These are phyloP conservation scores for Phytopythium montanum DNA, from an alignment of 352 stramenopile genomes.

Conservation along the genomic window DNA sequence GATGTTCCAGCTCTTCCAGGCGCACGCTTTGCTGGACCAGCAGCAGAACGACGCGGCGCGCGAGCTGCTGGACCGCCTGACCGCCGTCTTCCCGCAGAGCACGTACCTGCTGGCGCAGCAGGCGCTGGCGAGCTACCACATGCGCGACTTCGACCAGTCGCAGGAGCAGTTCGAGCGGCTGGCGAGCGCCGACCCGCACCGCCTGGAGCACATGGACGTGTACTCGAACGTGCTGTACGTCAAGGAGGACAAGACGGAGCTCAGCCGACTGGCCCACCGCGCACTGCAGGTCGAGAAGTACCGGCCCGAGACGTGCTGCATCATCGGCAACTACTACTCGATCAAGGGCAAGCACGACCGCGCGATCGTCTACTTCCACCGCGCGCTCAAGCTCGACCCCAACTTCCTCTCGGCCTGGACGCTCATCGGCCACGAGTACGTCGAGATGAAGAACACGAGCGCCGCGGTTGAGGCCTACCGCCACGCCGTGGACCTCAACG, in stretches of 20 bases:
- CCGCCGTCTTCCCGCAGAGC: slow-evolving; percentile 55
- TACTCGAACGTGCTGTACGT: slow-evolving; percentile 88
- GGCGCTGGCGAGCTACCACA: slow-evolving; percentile 77
- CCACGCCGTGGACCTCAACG: slow-evolving; percentile 90
- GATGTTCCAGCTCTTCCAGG: slow-evolving; percentile 87
- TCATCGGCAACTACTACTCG: slow-evolving; percentile 92
- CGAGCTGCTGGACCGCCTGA: slow-evolving; percentile 45
- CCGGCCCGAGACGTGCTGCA: slow-evolving; percentile 97
- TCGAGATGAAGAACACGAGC: slow-evolving; percentile 98
- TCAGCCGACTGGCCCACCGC: slow-evolving; percentile 88
- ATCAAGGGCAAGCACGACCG: slow-evolving; percentile 94
- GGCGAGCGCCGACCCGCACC: slow-evolving; percentile 56
- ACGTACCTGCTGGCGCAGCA: slow-evolving; percentile 76
- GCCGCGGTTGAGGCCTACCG: slow-evolving; percentile 96
- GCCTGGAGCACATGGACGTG: slow-evolving; percentile 81
- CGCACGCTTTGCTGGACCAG: slow-evolving; percentile 71
- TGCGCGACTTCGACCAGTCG: slow-evolving; percentile 77
- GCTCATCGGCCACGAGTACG: slow-evolving; percentile 98
- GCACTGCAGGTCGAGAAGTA: slow-evolving; percentile 97
- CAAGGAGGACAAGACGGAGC: slow-evolving; percentile 81
- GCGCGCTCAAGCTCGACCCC: slow-evolving; percentile 93
- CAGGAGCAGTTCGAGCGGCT: slow-evolving; percentile 75
- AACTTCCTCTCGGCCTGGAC: slow-evolving; percentile 97
- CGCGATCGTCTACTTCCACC: slow-evolving; percentile 96
- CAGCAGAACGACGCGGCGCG: slow-evolving; percentile 70